These are phyloP conservation scores for Capsella rubella DNA, from an alignment of 441 rosid genomes.

Conservation along the genomic window DNA sequence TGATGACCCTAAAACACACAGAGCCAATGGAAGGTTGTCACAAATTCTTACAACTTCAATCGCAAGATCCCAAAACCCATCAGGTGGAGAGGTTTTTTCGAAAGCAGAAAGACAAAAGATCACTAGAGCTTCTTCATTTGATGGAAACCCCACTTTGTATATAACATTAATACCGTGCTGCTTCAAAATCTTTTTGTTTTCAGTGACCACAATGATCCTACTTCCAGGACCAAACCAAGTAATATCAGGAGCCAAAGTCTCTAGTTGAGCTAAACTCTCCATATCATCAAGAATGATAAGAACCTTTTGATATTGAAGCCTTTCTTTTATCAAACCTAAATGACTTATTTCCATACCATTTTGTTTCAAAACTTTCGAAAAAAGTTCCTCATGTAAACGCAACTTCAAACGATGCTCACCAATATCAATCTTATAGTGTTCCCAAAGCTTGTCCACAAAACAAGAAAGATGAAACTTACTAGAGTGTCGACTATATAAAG, in stretches of 20 bases:
- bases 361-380: neutral
- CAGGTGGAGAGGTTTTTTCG: neutral
- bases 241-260: neutral
- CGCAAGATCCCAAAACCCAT: neutral
- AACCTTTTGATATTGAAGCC: neutral
- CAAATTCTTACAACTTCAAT: neutral
- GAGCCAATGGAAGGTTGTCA: constrained; percentile 1
- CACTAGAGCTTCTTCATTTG: neutral
- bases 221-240: neutral
- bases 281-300: constrained; percentile 32
- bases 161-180: neutral
- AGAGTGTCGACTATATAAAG: neutral
- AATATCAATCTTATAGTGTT: neutral
- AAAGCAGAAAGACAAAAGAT: constrained; percentile 2
- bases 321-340: constrained; percentile 27
- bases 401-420: neutral
- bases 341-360: neutral
- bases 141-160: neutral
- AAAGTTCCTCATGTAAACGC: neutral
- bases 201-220: neutral
- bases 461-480: too few species aligned
- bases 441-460: neutral
- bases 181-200: neutral
- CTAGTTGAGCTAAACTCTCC: neutral
- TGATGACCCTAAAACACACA: neutral